phyloP scores from a whole-genome alignment of 148 eudicot genomes.

The Cornus suecica region DNA sequence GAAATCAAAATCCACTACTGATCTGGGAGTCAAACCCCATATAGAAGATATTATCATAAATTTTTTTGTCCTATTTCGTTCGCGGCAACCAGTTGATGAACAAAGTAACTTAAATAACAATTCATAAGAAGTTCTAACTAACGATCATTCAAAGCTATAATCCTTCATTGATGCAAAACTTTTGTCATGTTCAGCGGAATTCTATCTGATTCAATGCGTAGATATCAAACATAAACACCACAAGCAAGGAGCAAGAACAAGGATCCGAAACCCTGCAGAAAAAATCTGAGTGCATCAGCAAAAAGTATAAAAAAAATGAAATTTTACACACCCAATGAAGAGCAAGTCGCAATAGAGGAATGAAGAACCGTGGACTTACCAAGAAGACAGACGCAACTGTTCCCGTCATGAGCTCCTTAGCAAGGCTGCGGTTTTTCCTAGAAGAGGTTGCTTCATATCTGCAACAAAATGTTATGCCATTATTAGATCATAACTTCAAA shows the following conservation, averaged over 20 bases:
- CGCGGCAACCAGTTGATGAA: not conserved
- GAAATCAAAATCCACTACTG: no score
- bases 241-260: constrained; percentile 85
- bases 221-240: constrained; percentile 82
- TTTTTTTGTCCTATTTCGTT: not conserved
- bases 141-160: constrained; percentile 3
- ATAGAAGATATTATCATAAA: no score
- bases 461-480: constrained; percentile 17
- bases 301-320: not conserved
- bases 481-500: not conserved
- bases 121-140: not conserved
- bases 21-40: no score
- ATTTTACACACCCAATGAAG: no score
- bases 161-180: not conserved
- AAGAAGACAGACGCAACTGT: constrained; percentile 87
- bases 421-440: constrained; percentile 82
- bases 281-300: constrained; percentile 6
- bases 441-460: constrained; percentile 97
- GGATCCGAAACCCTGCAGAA: constrained; percentile 95
- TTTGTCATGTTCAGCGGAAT: not conserved
- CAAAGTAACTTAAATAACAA: not conserved
- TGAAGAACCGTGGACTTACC: constrained; percentile 40
- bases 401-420: constrained; percentile 79
- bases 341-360: constrained; percentile 5
- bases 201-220: not conserved